Evolutionary conservation across 768 basidiomycete species (phyloP).

Genomic region (Lentinula sp.): DNA sequence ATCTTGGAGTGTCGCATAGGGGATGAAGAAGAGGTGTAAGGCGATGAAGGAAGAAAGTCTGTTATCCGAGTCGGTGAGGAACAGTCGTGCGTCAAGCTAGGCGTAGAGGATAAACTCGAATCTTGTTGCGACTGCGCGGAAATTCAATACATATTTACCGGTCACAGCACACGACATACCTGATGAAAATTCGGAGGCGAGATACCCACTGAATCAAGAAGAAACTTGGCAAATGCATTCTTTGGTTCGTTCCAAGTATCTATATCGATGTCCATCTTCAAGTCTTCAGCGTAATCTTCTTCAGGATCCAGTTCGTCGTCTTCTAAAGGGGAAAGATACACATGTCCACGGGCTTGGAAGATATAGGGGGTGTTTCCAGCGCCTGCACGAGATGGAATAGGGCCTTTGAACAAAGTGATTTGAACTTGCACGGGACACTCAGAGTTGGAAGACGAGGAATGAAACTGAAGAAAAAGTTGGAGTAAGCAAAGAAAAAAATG

Average conservation of each 20-base stretch:
- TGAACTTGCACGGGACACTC: slow-evolving; percentile 47
- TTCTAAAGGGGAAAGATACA: slow-evolving; percentile 23
- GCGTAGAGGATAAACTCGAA: neutral
- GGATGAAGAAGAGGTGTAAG: neutral
- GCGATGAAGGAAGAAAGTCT: neutral
- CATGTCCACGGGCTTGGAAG: slow-evolving; percentile 46
- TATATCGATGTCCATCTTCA: slow-evolving; percentile 12
- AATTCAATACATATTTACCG: neutral
- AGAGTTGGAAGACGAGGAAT: slow-evolving; percentile 38
- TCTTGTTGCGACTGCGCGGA: neutral
- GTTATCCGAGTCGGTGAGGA: neutral
- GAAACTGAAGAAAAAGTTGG: neutral
- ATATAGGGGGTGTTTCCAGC: slow-evolving; percentile 56
- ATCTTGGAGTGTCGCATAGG: slow-evolving; percentile 6
- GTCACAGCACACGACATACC: neutral
- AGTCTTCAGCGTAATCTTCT: slow-evolving; percentile 7
- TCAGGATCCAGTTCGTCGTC: slow-evolving; percentile 15
- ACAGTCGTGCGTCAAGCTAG: neutral
- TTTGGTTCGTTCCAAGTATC: slow-evolving; percentile 25
- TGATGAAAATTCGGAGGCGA: slow-evolving; percentile 13
- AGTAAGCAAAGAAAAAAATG: neutral
- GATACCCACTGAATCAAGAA: slow-evolving; percentile 10
- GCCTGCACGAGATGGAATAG: slow-evolving; percentile 50
- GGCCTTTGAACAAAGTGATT: slow-evolving; percentile 52
- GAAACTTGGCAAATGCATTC: slow-evolving; percentile 24